Base-by-base conservation (phyloP, 768 basidiomycete genomes). In the Leccinum rimulosum region DNA sequence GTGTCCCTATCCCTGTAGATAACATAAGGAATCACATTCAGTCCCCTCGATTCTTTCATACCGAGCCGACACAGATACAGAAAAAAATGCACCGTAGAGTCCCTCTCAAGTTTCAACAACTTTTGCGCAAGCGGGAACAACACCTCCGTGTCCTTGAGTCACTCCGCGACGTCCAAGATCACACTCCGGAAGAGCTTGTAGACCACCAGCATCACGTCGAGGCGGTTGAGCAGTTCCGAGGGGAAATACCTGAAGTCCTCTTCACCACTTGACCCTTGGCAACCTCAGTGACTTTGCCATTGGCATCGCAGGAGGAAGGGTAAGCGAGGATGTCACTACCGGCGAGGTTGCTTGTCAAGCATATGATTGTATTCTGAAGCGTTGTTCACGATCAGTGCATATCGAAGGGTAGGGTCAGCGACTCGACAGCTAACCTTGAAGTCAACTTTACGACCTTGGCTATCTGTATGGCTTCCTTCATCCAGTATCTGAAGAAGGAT, bases 401-500 rank as follows among this genome's bases (percentile, higher is more conserved):
- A 31, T 31, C 4, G 22, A 19, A 43, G 27, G 30, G 9, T 19
- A 2, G 15, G 15, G 25, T 3, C 2, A n/a, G 17, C 8, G 4
- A 40, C 35, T 30, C 27, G 36, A 52, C 3, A 15, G 12, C 19
- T 17, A 58, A 85, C 88, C 79, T 88, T 93, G 78, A 96, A 95
- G 71, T 94, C 93, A 3, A 96, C 89, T 69, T 93, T 91, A 56
- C 92, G 84, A 10, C 94, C 94, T 70, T 95, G 93, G 61, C 91
- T 93, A 69, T 97, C 94, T 0, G 94, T 95, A 61, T 95, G 80
- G 52, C 77, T 84, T 8, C 94, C 94, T 71, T 97, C 94, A 63
- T 97, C 93, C 12, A 97, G 80, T 50, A 97, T 89, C 70, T 96
- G 94, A 3, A 96, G 79, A 19, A 96, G 77, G 61, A 95, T 91